Conservation (phyloP, 2,329 filamentous ascomycete genomes). For the Fusarium sp. region DNA sequence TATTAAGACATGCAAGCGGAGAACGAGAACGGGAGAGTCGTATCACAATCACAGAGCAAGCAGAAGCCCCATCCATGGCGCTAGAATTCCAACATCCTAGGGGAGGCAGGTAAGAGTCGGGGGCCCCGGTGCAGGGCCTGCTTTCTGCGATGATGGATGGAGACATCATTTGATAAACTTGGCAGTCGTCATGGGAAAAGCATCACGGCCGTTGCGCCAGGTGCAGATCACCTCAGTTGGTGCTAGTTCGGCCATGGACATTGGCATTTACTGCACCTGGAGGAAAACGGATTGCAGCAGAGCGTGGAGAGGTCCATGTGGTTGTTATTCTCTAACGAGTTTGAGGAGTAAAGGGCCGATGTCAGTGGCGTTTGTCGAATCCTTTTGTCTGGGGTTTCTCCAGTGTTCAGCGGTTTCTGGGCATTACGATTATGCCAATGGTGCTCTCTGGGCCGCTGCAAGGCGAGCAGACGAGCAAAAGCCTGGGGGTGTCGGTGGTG, state of each 20-base stretch:
- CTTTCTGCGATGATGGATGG: constrained; percentile 21
- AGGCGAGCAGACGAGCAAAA: constrained; percentile 12
- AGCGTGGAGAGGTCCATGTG: constrained; percentile 24
- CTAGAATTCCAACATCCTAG: constrained; percentile 13
- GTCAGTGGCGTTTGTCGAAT: constrained; percentile 43
- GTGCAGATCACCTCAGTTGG: constrained; percentile 30
- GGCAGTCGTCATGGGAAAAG: constrained; percentile 50
- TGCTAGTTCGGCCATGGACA: neutral
- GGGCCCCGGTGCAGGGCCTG: constrained; percentile 21
- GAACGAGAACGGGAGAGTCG: constrained; percentile 15
- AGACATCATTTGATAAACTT: constrained; percentile 40
- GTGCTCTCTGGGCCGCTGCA: constrained; percentile 14
- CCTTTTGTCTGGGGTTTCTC: constrained; percentile 32
- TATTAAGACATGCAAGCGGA: constrained; percentile 28
- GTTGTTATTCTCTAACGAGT: constrained; percentile 31
- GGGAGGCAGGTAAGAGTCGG: constrained; percentile 18
- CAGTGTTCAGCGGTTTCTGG: constrained; percentile 8
- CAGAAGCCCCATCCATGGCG: constrained; percentile 4
- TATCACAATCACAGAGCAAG: constrained; percentile 21
- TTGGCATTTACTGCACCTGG: constrained; percentile 7
- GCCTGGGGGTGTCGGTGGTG: neutral
- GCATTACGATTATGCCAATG: neutral
- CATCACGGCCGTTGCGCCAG: constrained; percentile 19
- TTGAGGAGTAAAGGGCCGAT: constrained; percentile 46
- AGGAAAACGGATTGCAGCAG: constrained; percentile 4